These are phyloP conservation scores for Ophiostoma sp. DNA, from an alignment of 2,329 filamentous ascomycete species.

Conservation along the genomic window DNA sequence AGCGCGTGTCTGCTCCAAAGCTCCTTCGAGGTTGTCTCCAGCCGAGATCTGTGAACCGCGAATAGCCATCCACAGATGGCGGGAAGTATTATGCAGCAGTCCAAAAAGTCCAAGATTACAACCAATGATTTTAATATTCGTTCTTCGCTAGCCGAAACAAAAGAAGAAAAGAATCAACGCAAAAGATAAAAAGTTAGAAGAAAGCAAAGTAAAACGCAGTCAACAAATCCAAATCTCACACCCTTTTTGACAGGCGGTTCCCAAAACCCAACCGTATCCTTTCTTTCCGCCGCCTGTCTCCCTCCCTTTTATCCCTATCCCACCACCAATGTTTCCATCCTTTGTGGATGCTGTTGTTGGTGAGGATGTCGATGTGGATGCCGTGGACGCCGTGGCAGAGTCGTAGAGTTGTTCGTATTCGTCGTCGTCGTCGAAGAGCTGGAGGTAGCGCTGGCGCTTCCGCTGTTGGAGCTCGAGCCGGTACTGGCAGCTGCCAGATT, in stretches of 20 bases:
- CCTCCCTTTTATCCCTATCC: background rate
- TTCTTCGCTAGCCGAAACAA: background rate
- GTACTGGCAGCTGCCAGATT: constrained; percentile 32
- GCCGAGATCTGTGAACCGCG: background rate
- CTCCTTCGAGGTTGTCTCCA: background rate
- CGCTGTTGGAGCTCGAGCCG: background rate
- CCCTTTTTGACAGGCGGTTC: background rate
- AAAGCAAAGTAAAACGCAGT: background rate
- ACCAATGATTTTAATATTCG: background rate
- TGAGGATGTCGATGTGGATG: background rate
- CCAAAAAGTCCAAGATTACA: background rate
- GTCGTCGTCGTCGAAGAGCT: background rate
- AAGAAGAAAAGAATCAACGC: background rate
- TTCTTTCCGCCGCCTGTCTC: background rate
- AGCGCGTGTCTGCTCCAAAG: background rate
- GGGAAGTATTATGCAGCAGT: background rate
- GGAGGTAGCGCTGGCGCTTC: too few species aligned
- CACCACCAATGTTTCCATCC: background rate
- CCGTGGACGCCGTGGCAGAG: constrained; percentile 13
- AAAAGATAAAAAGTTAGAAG: background rate
- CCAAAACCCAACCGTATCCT: background rate
- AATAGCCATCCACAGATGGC: background rate
- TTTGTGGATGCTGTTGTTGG: background rate
- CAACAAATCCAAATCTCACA: background rate
- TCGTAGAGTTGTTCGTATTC: constrained; percentile 12